A percentile compares a stretch with the other conserved stretches of the same genome.
These are phyloP conservation scores for Fusarium sp. DNA, from an alignment of 2,329 filamentous ascomycete genomes.

Conservation along the genomic window DNA sequence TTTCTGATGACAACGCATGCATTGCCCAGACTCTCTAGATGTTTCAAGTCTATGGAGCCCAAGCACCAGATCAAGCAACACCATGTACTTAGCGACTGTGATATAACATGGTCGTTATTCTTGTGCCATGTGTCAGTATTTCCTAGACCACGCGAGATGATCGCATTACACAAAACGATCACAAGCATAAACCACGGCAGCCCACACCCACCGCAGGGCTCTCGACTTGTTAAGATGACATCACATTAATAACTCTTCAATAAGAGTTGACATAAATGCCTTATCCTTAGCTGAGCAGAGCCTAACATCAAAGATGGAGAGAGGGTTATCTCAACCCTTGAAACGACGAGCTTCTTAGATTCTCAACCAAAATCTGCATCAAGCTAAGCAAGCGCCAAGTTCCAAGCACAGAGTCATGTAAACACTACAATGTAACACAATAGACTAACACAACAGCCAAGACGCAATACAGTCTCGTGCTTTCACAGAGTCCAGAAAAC, in stretches of 20 bases:
- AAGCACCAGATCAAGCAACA: constrained; percentile 11
- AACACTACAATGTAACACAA: too few species aligned
- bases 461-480: constrained; percentile 11
- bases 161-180: constrained; percentile 13
- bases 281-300: too few species aligned
- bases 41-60: constrained; percentile 35
- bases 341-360: too few species aligned
- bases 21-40: constrained; percentile 23
- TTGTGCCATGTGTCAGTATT: constrained; percentile 14
- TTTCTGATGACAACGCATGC: constrained; percentile 32
- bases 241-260: too few species aligned
- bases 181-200: constrained; percentile 16
- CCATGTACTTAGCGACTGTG: constrained; percentile 13
- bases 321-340: too few species aligned
- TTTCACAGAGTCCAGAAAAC: constrained; percentile 3
- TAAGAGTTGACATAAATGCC: too few species aligned
- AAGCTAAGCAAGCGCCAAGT: too few species aligned
- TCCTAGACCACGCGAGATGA: constrained; percentile 7
- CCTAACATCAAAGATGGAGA: too few species aligned
- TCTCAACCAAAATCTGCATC: too few species aligned
- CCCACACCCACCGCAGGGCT: neutral
- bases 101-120: constrained; percentile 16
- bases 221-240: too few species aligned
- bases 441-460: neutral
- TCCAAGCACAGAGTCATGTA: too few species aligned